These are phyloP conservation scores for Rhynchosporium agropyri DNA, from an alignment of 2,329 filamentous ascomycete genomes.

Conservation along the genomic window DNA sequence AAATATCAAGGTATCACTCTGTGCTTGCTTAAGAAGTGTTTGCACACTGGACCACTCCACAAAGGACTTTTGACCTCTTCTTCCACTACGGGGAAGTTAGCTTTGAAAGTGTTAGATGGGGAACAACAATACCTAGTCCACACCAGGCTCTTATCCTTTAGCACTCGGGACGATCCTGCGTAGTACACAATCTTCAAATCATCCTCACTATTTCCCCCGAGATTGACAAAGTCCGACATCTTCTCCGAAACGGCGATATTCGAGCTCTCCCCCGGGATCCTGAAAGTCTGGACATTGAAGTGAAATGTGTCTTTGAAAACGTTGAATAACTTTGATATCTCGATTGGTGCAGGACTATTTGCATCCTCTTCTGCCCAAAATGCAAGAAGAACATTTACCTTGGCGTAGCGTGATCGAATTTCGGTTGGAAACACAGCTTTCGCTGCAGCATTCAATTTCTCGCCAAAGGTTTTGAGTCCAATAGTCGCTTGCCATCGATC, in stretches of 20 bases:
- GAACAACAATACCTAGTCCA: slow-evolving; percentile 29
- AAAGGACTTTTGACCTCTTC: slow-evolving; percentile 19
- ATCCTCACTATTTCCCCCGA: slow-evolving; percentile 27
- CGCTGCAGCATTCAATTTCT: slow-evolving; percentile 31
- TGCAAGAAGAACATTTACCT: slow-evolving; percentile 34
- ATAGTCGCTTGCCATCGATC: slow-evolving; percentile 31
- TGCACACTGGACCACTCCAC: slow-evolving; percentile 31
- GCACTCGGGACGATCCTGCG: slow-evolving; percentile 27
- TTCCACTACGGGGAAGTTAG: slow-evolving; percentile 12
- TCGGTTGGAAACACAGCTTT: slow-evolving; percentile 32
- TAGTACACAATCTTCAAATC: slow-evolving; percentile 37
- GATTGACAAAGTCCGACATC: slow-evolving; percentile 27
- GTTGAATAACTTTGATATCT: slow-evolving; percentile 26
- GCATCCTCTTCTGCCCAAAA: slow-evolving; percentile 31
- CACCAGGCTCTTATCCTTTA: slow-evolving; percentile 21
- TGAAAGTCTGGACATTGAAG: slow-evolving; percentile 33
- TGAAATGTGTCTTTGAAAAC: slow-evolving; percentile 32
- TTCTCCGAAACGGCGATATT: slow-evolving; percentile 24
- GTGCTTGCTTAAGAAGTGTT: slow-evolving; percentile 26
- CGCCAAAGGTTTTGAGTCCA: slow-evolving; percentile 31
- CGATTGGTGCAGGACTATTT: slow-evolving; percentile 21
- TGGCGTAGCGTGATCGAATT: slow-evolving; percentile 26
- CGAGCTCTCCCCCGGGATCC: slow-evolving; percentile 28
- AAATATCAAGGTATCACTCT: slow-evolving; percentile 30
- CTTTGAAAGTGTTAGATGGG: background rate